Evolutionary conservation across 805 yeast species (phyloP).

Genomic region (Schwanniomyces polymorphus): DNA sequence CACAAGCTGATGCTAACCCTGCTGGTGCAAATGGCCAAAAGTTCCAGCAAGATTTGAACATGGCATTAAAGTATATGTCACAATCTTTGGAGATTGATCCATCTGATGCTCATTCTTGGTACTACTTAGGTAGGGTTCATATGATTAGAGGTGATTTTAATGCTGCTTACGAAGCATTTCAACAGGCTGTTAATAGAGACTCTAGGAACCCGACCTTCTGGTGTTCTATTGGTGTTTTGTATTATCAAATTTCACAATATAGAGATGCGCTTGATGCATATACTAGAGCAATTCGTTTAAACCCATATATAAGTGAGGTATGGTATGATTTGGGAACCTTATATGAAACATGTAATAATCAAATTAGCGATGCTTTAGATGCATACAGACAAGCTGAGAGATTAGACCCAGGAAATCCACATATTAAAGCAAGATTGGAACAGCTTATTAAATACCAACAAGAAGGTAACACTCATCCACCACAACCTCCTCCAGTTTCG

Average conservation of each 20-base stretch:
- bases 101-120: conserved; percentile 96
- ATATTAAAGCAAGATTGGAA: conserved; percentile 88
- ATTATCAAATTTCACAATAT: conserved; percentile 94
- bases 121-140: conserved; percentile 92
- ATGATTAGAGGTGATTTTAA: conserved; percentile 95
- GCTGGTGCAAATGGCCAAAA: conserved; percentile 33
- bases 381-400: conserved; percentile 97
- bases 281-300: conserved; percentile 91
- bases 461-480: conserved; percentile 63
- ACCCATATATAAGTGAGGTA: conserved; percentile 94
- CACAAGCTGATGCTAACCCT: conserved; percentile 49
- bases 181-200: conserved; percentile 96
- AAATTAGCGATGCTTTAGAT: conserved; percentile 90
- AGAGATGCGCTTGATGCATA: conserved; percentile 97
- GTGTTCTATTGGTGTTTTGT: conserved; percentile 94
- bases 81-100: conserved; percentile 89
- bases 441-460: conserved; percentile 74
- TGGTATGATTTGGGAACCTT: conserved; percentile 98
- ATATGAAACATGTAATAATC: conserved; percentile 96
- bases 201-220: conserved; percentile 97
- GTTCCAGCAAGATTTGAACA: conserved; percentile 74
- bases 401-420: conserved; percentile 91
- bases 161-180: conserved; percentile 97
- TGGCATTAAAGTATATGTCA: conserved; percentile 76
- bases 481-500: conserved; percentile 66